Base-by-base conservation (phyloP, 179 eudicot genomes). In the Drosera spatulata region DNA sequence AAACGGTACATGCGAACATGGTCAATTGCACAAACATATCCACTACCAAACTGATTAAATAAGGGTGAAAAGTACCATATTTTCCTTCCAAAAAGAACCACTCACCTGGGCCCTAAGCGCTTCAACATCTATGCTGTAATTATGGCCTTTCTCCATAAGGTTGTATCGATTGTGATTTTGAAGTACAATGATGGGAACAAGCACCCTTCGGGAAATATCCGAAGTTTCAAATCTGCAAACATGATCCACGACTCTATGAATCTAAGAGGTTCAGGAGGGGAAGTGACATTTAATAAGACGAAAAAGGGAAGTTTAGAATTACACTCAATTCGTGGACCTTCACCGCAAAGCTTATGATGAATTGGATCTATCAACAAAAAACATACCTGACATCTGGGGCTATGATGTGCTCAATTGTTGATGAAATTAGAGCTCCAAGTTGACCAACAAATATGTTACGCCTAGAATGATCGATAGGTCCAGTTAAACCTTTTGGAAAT, bases 371-470 rank as follows among this genome's bases (percentile, higher is more conserved):
- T 41, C 13, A 46, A 62, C 53, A 50, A 41, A 48, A 48, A 5
- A 41, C 39, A 47, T 76, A 93, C 99, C 96, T 86, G 55, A 86
- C 90, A 81, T 93, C 99, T 61, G 99, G 99, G 72, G 99, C 96
- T 59, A 93, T 71, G 66, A 89, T 90, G 76, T 93, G 96, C 75
- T 93, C 95, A 64, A 93, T 69, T 59, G 93, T 78, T 60, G 86
- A 80, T 67, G 96, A 88, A 71, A 93, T 71, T 59, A 93, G 78
- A 67, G 99, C 76, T 67, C 90, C 87, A 59, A 93, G 71, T 70
- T 81, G 89, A 45, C 99, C 99, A 63, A 84, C 63, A 72, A 93
- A 93, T 38, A 81, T 72, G 67, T 82, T 86, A 65, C 70, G 85
- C 60, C 77, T 70, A 61, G 86, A 78, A 66, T 74, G 83, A 70